Evolutionary conservation across 192 early-diverging fungal species (phyloP), one percentile per base, ranked within the genome.

Genomic region (Cetraspora pellucida): DNA sequence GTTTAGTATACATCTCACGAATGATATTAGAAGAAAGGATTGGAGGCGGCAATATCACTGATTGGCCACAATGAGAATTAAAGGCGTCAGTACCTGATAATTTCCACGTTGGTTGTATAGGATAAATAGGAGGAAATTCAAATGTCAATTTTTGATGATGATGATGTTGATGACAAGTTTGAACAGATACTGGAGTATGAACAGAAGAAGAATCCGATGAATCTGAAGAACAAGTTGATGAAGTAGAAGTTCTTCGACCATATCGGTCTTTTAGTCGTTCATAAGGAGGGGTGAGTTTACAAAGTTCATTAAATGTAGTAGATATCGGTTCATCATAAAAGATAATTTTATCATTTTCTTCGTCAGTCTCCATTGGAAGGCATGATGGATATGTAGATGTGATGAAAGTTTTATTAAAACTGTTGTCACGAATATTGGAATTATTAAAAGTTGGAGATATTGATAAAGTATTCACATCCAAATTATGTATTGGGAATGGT

Each of bases 91-190:
- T n/a, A n/a, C n/a, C n/a, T n/a, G n/a, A n/a, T n/a, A 61, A 17
- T 16, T 61, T 30, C 27, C 28, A 61, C 6, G 25, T 19, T 28
- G 13, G 59, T 61, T 61, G 59, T 28, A 25, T 0, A 13, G 28
- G 19, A 69, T 69, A 59, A 37, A 52, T 31, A 57, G 72, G 8
- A 59, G 72, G 68, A 66, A 78, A 49, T 37, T 61, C 19, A 78
- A 73, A 9, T 74, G 74, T n/a, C 54, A 46, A n/a, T 10, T 70
- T 52, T 10, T 78, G 58, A 19, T 77, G 63, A 1, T 79, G 64
- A 37, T 30, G 44, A 68, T 77, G 63, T 3, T 79, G 64, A 37
- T 30, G 44, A 68, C 27, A 69, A n/a, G n/a, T 25, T 67, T 66
- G 64, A 3, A 44, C 45, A 69, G 76, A 68, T 45, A 58, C 9